Conservation (phyloP, 768 basidiomycete genomes). For the Naganishia vishniacii region DNA sequence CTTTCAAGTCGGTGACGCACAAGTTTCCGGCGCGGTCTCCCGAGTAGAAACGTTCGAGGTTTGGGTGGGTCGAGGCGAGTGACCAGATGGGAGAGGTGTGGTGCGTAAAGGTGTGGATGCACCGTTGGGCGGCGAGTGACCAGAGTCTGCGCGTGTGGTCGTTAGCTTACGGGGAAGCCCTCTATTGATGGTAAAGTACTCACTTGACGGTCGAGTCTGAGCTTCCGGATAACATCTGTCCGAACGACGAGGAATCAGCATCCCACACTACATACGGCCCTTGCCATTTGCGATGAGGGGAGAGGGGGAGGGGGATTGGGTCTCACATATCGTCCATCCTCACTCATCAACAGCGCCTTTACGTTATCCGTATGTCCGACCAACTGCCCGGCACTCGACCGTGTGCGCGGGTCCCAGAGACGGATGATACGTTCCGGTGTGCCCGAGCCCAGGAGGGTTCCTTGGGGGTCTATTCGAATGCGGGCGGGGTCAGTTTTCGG, state of each 20-base stretch:
- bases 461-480: slow-evolving; percentile 56
- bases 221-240: slow-evolving; percentile 46
- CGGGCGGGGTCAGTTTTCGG: no score
- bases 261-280: no score
- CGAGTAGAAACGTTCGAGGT: slow-evolving; percentile 83
- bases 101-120: slow-evolving; percentile 91
- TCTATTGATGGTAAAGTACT: slow-evolving; percentile 18
- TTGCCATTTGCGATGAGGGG: no score
- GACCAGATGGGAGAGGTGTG: slow-evolving; percentile 91
- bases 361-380: slow-evolving; percentile 98
- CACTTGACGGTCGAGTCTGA: slow-evolving; percentile 49
- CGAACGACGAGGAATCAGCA: neutral
- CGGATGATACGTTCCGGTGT: slow-evolving; percentile 85
- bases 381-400: slow-evolving; percentile 63
- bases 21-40: slow-evolving; percentile 85
- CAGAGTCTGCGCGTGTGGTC: slow-evolving; percentile 65
- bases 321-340: slow-evolving; percentile 83
- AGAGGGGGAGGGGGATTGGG: neutral
- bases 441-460: slow-evolving; percentile 76
- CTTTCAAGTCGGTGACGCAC: slow-evolving; percentile 84
- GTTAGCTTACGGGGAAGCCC: neutral
- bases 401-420: slow-evolving; percentile 80
- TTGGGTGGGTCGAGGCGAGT: slow-evolving; percentile 77
- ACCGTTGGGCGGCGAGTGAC: slow-evolving; percentile 79
- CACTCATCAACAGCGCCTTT: slow-evolving; percentile 76